Evolutionary conservation across 2,329 filamentous ascomycete species (phyloP), one percentile per base, ranked within the genome.

Genomic region (Purpureocillium takamizusanense): DNA sequence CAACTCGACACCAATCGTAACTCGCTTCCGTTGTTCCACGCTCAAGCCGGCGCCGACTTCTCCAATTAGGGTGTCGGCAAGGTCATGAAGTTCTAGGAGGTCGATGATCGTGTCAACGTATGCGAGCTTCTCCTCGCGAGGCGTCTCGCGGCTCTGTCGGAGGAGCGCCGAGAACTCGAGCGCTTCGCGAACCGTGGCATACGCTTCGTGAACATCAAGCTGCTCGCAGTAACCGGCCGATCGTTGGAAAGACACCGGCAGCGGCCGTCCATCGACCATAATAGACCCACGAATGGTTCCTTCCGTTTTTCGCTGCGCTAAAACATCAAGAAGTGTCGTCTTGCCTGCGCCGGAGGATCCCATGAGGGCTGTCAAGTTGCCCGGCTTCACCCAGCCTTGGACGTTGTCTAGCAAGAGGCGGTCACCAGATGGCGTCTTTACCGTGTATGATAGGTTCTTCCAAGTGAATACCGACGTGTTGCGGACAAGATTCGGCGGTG

Each of bases 61-160:
- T 1, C 70, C 69, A 18, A 74, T 68, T 0, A 74, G 52, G 0
- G 69, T 69, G 37, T 74, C 61, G 2, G 61, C 63, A 4, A 72
- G 51, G n/a, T 69, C 63, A 30, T 65, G 57, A 4, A 74, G 59
- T 41, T 72, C 69, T 1, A 74, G 51, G 0, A 74, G 59, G 48
- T 86, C 82, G 50, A 92, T 85, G 30, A 90, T 82, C 42, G 84
- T 82, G 36, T 86, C 74, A 8, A 89, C 85, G 46, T 90, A 90
- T 4, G 71, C 73, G 2, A 86, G 61, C 60, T 89, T 90, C 51
- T 88, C 83, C 38, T 74, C 62, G 1, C 70, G 69, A 1, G 81
- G 63, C 2, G 78, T 71, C 17, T 78, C 68, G 9, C 74, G 75
- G 18, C 77, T 78, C 53, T 90, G 86, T 38, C 86, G 76, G 9